Evolutionary conservation across 31 red algal genomes (phyloP).

Genomic region (Endocladia muricata): DNA sequence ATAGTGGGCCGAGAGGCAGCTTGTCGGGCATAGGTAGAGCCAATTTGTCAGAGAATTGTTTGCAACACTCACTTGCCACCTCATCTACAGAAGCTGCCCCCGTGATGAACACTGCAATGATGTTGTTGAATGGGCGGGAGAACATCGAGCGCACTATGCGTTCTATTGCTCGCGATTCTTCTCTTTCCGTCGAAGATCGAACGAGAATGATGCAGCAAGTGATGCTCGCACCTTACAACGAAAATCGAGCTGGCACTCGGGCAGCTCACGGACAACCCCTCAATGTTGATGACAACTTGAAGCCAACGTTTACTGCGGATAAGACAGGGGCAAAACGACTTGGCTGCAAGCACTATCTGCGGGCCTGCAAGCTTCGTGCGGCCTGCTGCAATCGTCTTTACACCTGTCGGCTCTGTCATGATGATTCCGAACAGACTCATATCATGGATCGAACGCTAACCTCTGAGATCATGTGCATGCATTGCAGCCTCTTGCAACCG

Average conservation of each 20-base stretch:
- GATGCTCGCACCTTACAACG: constrained; percentile 78
- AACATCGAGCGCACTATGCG: constrained; percentile 89
- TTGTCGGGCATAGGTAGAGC: background rate
- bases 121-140: constrained; percentile 58
- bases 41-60: background rate
- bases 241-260: constrained; percentile 12
- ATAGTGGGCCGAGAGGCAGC: background rate
- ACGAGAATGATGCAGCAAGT: constrained; percentile 95
- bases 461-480: constrained; percentile 89
- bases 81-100: background rate
- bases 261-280: background rate
- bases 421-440: constrained; percentile 68
- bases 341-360: constrained; percentile 89
- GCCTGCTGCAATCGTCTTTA: constrained; percentile 80
- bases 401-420: constrained; percentile 94
- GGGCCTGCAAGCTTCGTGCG: constrained; percentile 74
- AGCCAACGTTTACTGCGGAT: constrained; percentile 35
- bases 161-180: constrained; percentile 72
- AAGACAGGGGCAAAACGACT: constrained; percentile 51
- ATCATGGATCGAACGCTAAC: constrained; percentile 82
- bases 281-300: constrained; percentile 32
- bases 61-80: background rate
- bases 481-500: constrained; percentile 73
- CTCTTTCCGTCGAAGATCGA: constrained; percentile 61
- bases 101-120: constrained; percentile 20